Evolutionary conservation across 2,329 filamentous ascomycete species (phyloP).

Genomic region (Ascochyta viciae-villosae): DNA sequence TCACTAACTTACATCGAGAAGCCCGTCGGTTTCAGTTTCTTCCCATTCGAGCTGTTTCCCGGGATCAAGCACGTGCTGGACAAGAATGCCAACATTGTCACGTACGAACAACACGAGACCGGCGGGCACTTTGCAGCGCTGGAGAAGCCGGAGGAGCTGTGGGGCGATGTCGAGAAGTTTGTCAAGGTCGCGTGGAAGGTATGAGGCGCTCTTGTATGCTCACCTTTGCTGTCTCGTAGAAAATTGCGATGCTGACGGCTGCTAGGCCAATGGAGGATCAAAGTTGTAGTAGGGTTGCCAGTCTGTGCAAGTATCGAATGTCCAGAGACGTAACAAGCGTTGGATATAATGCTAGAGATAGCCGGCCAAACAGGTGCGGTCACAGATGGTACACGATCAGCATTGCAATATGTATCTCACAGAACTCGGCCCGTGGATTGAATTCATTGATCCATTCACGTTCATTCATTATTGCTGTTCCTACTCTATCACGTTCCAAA

Average conservation of each 20-base stretch:
- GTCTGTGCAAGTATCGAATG: not conserved
- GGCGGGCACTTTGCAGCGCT: slow-evolving; percentile 65
- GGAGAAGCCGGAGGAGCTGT: slow-evolving; percentile 53
- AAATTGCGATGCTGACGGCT: not conserved
- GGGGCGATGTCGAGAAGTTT: slow-evolving; percentile 57
- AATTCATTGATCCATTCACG: too few relatives aligned
- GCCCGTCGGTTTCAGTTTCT: slow-evolving; percentile 55
- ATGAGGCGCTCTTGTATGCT: slow-evolving; percentile 16
- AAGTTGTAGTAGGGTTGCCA: not conserved
- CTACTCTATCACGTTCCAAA: too few relatives aligned
- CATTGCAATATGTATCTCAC: too few relatives aligned
- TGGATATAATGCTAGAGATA: too few relatives aligned
- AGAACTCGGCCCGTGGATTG: too few relatives aligned
- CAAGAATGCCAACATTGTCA: slow-evolving; percentile 49
- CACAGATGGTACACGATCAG: too few relatives aligned
- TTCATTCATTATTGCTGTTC: too few relatives aligned
- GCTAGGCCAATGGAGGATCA: not conserved
- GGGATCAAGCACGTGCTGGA: slow-evolving; percentile 49
- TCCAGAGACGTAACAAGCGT: not conserved
- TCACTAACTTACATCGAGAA: slow-evolving; percentile 32
- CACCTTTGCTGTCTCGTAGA: too few relatives aligned
- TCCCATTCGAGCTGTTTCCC: slow-evolving; percentile 53
- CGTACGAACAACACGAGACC: slow-evolving; percentile 48
- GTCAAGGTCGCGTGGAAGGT: slow-evolving; percentile 47
- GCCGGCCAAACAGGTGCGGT: too few relatives aligned